phyloP scores from a whole-genome alignment of 768 basidiomycete genomes.

The Hypholoma sublateritium region DNA sequence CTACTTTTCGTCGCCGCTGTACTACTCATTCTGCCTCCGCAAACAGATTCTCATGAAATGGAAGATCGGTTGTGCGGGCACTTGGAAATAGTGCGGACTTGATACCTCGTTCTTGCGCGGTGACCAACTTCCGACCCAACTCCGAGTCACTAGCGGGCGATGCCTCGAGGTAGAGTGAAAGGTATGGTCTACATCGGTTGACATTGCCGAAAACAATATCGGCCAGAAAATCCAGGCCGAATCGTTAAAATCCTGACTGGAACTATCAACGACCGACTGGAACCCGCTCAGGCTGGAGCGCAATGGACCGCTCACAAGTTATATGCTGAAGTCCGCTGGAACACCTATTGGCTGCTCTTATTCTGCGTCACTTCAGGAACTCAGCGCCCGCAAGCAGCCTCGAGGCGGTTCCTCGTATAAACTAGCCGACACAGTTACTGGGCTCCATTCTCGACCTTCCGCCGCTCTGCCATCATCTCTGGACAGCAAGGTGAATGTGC shows the following conservation, averaged over 20 bases:
- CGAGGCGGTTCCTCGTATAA: neutral
- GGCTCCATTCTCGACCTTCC: neutral
- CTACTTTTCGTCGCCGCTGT: neutral
- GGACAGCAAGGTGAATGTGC: neutral
- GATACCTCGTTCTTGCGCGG: too few species aligned
- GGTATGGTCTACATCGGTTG: neutral
- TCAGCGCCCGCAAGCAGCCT: slow-evolving; percentile 5
- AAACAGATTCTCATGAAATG: too few species aligned
- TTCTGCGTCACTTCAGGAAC: neutral
- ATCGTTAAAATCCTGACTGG: too few species aligned
- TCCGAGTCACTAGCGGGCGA: neutral
- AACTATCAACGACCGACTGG: too few species aligned
- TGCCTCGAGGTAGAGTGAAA: neutral
- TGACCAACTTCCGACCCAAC: too few species aligned
- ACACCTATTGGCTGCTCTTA: neutral
- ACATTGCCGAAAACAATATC: too few species aligned
- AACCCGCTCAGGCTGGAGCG: too few species aligned
- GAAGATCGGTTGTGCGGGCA: too few species aligned
- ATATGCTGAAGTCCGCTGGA: neutral
- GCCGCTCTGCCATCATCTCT: neutral
- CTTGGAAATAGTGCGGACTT: too few species aligned
- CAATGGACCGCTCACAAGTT: too few species aligned
- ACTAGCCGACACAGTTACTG: neutral
- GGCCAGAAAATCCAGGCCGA: too few species aligned
- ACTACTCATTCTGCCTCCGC: too few species aligned